Base-by-base conservation (phyloP, 306 rosid genomes). In the Vigna unguiculata region DNA sequence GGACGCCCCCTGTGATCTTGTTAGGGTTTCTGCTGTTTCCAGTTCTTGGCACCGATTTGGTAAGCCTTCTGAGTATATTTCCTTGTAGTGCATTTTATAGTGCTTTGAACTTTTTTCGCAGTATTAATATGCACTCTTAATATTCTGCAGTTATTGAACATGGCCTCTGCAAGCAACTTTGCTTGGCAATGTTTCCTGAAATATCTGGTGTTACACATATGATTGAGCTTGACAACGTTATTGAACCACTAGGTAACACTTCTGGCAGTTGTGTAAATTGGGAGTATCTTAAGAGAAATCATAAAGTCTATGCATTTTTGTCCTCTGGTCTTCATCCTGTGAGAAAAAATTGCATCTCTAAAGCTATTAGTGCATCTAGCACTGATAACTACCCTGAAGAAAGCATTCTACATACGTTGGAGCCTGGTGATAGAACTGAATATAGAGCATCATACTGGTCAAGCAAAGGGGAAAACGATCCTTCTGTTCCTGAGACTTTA, bases 1-100 rank as follows among this genome's bases (percentile, higher is more conserved):
- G 87, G 93, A 88, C 76, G 90, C 85, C 65, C 90, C 91, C 65
- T 68, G 87, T 85, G 96, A 91, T 76, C 80, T 91, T 79, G 81
- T 79, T 32, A 85, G 86, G 25, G 87, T 62, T 65, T 80, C 86
- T 65, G 65, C 86, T 11, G 91, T 84, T 69, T 85, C 91, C 5
- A 72, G 72, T 64, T 81, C 83, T 63, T 91, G 91, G 91, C 81
- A 72, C 30, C 84, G 38, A 70, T 85, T 87, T 47, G 89, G 96
- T 91, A 81, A 85, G 74, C 68, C 45, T 24, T 24, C 78, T 40
- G 20, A 75, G 34, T 78, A 69, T 60, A 64, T 58, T 46, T 66
- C 22, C 36, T 69, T 61, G 24, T 38, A 17, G 70, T 52, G 59
- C 0, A 54, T 69, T 67, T 36, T 52, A 11, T 16, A 16, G 43